Percentiles rank a stretch among this genome's conserved stretches.
phyloP scores from a whole-genome alignment of 2,329 filamentous ascomycete genomes.

The Ophiostoma quercus region DNA sequence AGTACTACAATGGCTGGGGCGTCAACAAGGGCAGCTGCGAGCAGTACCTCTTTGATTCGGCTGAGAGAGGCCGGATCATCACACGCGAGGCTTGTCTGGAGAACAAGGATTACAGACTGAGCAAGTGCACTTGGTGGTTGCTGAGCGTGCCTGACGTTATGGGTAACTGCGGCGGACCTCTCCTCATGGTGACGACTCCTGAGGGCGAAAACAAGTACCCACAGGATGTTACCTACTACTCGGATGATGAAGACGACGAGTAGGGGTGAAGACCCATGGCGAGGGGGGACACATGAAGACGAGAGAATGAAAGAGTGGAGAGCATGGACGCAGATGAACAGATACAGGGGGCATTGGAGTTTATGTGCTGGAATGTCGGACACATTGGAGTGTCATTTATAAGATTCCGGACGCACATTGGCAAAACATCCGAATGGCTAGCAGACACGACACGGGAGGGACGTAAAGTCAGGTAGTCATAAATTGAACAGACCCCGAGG shows the following conservation, averaged over 20 bases:
- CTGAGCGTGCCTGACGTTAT: conserved; percentile 22
- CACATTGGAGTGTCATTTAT: not conserved
- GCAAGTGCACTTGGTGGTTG: conserved; percentile 18
- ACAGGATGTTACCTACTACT: conserved; percentile 23
- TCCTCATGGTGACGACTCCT: conserved; percentile 23
- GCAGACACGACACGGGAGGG: not conserved
- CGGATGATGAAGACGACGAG: not conserved
- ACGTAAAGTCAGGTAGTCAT: no score
- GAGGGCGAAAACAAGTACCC: conserved; percentile 25
- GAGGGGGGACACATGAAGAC: not conserved
- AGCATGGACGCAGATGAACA: not conserved
- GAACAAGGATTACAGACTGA: not conserved
- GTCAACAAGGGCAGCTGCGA: not conserved
- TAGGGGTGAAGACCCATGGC: not conserved
- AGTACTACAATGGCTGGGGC: not conserved
- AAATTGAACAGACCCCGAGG: no score
- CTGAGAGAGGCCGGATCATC: not conserved
- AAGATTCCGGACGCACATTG: not conserved
- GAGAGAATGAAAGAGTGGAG: not conserved
- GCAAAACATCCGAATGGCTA: not conserved
- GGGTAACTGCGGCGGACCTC: conserved; percentile 17
- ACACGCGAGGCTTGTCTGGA: not conserved
- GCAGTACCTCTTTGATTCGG: not conserved
- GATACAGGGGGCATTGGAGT: no score
- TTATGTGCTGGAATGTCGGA: no score